Percentiles rank a stretch among this genome's conserved stretches.
Evolutionary conservation across 179 eudicot species (phyloP).

Genomic region (Spinacia oleracea): DNA sequence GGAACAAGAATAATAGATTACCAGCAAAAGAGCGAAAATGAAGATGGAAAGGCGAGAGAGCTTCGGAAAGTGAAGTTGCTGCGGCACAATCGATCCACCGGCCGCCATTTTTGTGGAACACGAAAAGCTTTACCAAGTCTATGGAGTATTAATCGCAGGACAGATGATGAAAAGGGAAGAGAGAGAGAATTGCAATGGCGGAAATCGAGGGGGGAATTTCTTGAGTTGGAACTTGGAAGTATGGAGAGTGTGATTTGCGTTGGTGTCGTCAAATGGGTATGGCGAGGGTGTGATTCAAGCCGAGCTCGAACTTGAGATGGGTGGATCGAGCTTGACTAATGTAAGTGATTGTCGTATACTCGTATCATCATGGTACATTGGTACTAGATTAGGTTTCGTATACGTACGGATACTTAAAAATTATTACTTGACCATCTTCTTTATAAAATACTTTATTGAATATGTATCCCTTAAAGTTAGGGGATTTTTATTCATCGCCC

Average conservation of each 20-base stretch:
- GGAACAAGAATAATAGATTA: not conserved
- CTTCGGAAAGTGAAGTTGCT: not conserved
- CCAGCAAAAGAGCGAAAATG: constrained; percentile 27
- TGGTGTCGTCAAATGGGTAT: not conserved
- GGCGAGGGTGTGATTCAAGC: not conserved
- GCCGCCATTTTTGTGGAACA: constrained; percentile 16
- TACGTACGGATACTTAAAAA: no score
- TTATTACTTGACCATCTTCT: no score
- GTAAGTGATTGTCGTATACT: no score
- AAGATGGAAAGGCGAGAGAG: constrained; percentile 21
- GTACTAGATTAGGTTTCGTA: no score
- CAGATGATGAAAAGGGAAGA: not conserved
- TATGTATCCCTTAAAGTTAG: no score
- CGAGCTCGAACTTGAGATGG: no score
- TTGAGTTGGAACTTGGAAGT: not conserved
- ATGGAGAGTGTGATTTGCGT: constrained; percentile 10
- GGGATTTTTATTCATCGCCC: no score
- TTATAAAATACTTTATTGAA: no score
- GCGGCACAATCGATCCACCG: not conserved
- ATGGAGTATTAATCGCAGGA: not conserved
- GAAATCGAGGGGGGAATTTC: not conserved
- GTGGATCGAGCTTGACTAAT: no score
- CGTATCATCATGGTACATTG: no score
- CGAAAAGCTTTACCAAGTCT: not conserved
- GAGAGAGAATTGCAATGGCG: constrained; percentile 21